Evolutionary conservation across 768 basidiomycete genomes (phyloP), one percentile per base, ranked within the genome.

Genomic region (Trametes elegans): DNA sequence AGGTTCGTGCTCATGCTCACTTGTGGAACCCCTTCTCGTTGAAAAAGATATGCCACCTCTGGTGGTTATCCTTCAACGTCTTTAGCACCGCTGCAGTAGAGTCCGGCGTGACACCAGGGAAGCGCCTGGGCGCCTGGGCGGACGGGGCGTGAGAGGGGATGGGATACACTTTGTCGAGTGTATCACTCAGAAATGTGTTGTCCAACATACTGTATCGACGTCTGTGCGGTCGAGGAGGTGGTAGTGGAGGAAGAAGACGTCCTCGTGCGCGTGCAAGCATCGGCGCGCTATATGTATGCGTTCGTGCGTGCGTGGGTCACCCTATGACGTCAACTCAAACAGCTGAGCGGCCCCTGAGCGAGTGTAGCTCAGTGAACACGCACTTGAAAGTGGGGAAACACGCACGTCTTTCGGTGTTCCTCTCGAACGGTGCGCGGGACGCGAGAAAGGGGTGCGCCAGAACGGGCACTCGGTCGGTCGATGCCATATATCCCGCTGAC

Each of bases 1-100:
- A n/a, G n/a, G n/a, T n/a, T n/a, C n/a, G n/a, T n/a, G n/a, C n/a
- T n/a, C n/a, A n/a, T n/a, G 28, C 69, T 13, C 26, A 73, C 73
- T 73, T 73, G 50, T 74, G 73, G 55, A 71, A 73, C 0, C 68
- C 47, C 35, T 59, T 61, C 43, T 70, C 65, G 46, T 74, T 72
- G 62, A 71, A 68, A 62, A 71, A 73, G 27, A 68, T 64, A 39
- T 74, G 70, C 63, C 66, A 69, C 31, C 66, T 61, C 16, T 55
- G 53, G 34, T 72, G 67, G 45, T 74, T 70, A 10, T 69, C 66
- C 29, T 60, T 62, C 41, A 73, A 50, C 0, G 48, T 55, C 34
- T 59, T 54, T 39, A 57, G 48, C 34, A 70, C 53, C n/a, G 60
- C 34, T 1, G 49, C 41, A 1, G 58, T 60, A 26, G 79, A 75